phyloP scores from a whole-genome alignment of 225 moss, liverwort and hornwort species.

The Bryum argenteum region DNA sequence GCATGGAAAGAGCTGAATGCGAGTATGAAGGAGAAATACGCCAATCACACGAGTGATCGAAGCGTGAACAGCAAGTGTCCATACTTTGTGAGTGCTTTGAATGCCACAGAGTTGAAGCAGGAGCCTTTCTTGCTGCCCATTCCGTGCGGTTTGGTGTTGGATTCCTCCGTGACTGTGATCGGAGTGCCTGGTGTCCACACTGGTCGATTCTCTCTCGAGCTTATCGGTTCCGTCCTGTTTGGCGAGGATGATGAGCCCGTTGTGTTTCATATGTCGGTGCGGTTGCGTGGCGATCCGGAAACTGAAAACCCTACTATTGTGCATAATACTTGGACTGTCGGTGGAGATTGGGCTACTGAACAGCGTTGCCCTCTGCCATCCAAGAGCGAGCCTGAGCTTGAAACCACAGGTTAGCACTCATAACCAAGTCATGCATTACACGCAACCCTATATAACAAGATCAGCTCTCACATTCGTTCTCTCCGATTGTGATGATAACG shows the following conservation, averaged over 20 bases:
- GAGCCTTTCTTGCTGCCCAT: constrained; percentile 48
- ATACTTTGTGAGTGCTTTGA: constrained; percentile 49
- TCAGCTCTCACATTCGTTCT: too few species aligned
- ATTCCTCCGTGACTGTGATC: constrained; percentile 62
- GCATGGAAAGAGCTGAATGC: constrained; percentile 48
- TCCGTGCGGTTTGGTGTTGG: constrained; percentile 57
- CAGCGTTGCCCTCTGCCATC: constrained; percentile 66
- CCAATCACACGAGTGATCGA: constrained; percentile 10
- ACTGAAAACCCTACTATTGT: constrained; percentile 44
- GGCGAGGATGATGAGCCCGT: constrained; percentile 56
- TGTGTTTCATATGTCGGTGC: constrained; percentile 56
- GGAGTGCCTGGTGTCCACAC: constrained; percentile 36
- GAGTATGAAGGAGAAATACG: constrained; percentile 30
- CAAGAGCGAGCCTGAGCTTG: constrained; percentile 13
- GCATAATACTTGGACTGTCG: constrained; percentile 59
- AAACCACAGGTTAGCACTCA: constrained; percentile 47
- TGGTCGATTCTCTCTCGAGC: constrained; percentile 48
- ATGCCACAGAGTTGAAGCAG: constrained; percentile 37
- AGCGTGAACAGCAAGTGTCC: constrained; percentile 49
- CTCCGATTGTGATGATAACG: too few species aligned
- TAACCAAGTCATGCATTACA: neutral
- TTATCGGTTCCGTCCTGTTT: constrained; percentile 47
- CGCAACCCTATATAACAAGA: neutral
- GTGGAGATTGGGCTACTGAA: constrained; percentile 71
- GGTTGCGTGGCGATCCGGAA: constrained; percentile 43